Evolutionary conservation across 2,329 filamentous ascomycete species (phyloP).

Genomic region (Coniochaeta hoffmannii): DNA sequence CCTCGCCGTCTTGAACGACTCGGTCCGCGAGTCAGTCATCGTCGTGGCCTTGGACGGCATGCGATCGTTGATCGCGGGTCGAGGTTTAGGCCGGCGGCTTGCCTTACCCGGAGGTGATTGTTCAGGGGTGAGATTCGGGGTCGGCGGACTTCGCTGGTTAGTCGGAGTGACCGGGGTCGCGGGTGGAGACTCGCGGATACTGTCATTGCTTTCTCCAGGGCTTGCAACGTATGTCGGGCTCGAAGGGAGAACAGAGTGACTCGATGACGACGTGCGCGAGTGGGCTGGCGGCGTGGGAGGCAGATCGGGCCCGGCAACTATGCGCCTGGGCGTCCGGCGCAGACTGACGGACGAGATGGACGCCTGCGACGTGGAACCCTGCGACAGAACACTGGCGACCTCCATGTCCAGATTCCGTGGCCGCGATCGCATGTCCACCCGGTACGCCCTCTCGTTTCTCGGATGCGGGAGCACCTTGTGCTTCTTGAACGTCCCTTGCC

Average conservation of each 20-base stretch:
- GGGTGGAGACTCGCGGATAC: constrained; percentile 20
- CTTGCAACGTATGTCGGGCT: constrained; percentile 32
- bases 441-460: constrained; percentile 10
- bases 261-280: constrained; percentile 49
- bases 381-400: constrained; percentile 10
- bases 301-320: constrained; percentile 21
- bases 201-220: constrained; percentile 29
- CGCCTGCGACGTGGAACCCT: constrained; percentile 11
- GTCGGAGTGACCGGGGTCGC: constrained; percentile 52
- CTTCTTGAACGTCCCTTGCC: constrained; percentile 32
- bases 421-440: constrained; percentile 8
- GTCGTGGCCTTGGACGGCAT: constrained; percentile 44
- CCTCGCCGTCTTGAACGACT: constrained; percentile 65
- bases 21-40: constrained; percentile 54
- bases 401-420: constrained; percentile 11
- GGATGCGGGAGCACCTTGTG: constrained; percentile 35
- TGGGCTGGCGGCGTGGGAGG: constrained; percentile 59
- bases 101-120: constrained; percentile 41
- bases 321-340: constrained; percentile 8
- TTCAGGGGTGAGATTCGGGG: constrained; percentile 61
- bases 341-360: constrained; percentile 6
- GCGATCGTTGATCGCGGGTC: constrained; percentile 41
- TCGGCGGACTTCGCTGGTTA: constrained; percentile 61
- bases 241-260: constrained; percentile 34
- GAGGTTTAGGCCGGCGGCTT: constrained; percentile 33